Evolutionary conservation across 2,329 filamentous ascomycete species (phyloP).

Genomic region (Ceratocystis variospora): DNA sequence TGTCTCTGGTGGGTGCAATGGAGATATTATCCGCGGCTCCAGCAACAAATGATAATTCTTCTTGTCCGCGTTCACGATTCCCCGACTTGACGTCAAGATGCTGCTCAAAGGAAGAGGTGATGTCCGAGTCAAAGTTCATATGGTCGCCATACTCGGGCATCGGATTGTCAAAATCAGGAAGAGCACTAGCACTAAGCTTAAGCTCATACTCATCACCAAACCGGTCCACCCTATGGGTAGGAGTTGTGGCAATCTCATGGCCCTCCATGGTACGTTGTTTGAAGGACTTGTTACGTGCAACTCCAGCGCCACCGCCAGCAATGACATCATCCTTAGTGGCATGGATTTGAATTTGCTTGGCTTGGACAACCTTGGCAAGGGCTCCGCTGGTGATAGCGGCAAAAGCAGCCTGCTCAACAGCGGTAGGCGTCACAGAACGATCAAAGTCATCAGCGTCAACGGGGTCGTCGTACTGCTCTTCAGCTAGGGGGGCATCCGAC

Average conservation of each 20-base stretch:
- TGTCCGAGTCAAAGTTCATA: constrained; percentile 52
- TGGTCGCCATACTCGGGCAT: constrained; percentile 64
- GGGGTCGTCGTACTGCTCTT: constrained; percentile 3
- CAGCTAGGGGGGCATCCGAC: background rate
- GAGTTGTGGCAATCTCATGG: constrained; percentile 40
- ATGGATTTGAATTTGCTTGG: constrained; percentile 27
- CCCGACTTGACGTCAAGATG: constrained; percentile 34
- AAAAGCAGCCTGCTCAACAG: constrained; percentile 31
- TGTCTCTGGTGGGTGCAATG: constrained; percentile 9
- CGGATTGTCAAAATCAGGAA: constrained; percentile 55
- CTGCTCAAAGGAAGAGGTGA: constrained; percentile 74
- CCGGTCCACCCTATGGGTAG: constrained; percentile 45
- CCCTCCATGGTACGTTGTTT: constrained; percentile 49
- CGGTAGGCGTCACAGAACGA: constrained; percentile 35
- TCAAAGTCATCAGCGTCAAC: constrained; percentile 5
- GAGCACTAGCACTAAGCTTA: constrained; percentile 52
- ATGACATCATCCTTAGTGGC: constrained; percentile 24
- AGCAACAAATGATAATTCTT: constrained; percentile 17
- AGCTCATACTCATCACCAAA: constrained; percentile 33
- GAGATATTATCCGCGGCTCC: constrained; percentile 17
- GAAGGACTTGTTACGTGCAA: constrained; percentile 49
- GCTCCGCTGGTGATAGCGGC: constrained; percentile 44
- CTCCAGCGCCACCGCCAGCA: constrained; percentile 31
- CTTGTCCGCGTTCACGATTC: constrained; percentile 18
- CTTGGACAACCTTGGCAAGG: constrained; percentile 39